Conservation (phyloP, 352 stramenopile genomes). For the Globisporangium lucens region DNA sequence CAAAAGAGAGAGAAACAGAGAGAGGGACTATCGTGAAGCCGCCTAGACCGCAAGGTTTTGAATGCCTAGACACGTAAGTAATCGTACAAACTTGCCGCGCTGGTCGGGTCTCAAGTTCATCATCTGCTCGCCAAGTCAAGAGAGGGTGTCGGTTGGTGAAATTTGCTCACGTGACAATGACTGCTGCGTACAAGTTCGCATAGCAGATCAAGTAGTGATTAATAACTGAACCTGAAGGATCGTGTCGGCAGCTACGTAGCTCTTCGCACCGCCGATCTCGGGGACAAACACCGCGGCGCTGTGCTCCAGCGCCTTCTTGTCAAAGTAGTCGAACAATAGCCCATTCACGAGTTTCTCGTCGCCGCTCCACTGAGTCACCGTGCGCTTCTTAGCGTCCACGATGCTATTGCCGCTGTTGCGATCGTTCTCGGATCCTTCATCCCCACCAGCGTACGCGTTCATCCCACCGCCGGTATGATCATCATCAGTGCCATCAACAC, state of each 20-base stretch:
- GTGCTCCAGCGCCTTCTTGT: slow-evolving; percentile 46
- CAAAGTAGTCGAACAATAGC: slow-evolving; percentile 57
- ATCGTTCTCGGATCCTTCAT: background rate
- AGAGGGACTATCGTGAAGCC: background rate
- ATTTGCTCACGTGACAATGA: background rate
- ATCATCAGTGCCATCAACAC: background rate
- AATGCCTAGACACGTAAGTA: background rate
- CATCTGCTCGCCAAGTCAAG: slow-evolving; percentile 22
- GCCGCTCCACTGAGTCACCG: slow-evolving; percentile 19
- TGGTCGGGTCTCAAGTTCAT: slow-evolving; percentile 25
- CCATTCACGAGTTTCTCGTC: slow-evolving; percentile 60
- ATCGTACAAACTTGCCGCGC: slow-evolving; percentile 28
- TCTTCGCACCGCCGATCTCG: slow-evolving; percentile 49
- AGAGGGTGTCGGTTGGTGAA: too few relatives aligned
- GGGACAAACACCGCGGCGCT: slow-evolving; percentile 66
- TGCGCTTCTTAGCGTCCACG: background rate
- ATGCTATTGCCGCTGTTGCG: background rate
- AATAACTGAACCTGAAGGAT: slow-evolving; percentile 34
- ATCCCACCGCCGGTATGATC: background rate
- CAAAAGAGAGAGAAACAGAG: too few relatives aligned
- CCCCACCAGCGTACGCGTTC: background rate
- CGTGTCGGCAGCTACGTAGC: slow-evolving; percentile 38
- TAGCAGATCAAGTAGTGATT: background rate
- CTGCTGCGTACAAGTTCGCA: background rate
- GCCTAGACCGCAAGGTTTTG: background rate